A percentile compares a stretch with the other conserved stretches of the same genome.
phyloP scores from a whole-genome alignment of 495 filamentous ascomycete species.

The Aspergillus sclerotioniger region DNA sequence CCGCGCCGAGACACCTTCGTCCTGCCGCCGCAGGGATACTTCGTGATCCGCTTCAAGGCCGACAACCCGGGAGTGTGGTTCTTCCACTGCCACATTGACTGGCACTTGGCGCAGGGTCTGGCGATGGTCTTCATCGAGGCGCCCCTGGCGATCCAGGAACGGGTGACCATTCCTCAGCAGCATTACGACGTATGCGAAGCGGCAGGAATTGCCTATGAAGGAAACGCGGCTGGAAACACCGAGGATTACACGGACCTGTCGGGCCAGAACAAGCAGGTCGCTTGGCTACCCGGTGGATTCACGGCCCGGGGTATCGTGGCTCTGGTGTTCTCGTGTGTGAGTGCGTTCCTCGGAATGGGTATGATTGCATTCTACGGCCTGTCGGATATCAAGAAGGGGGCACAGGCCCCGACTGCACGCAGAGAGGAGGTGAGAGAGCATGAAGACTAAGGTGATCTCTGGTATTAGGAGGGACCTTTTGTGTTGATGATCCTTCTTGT shows the following conservation, averaged over 20 bases:
- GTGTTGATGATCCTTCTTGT: too few species aligned
- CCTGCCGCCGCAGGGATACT: constrained; percentile 52
- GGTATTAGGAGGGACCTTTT: too few species aligned
- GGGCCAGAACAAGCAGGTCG: constrained; percentile 57
- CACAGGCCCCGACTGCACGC: too few species aligned
- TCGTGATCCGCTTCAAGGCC: constrained; percentile 67
- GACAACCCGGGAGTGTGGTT: constrained; percentile 64
- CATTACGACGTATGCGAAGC: constrained; percentile 59
- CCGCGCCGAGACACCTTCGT: constrained; percentile 58
- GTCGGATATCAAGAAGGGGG: constrained; percentile 18
- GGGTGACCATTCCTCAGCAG: constrained; percentile 50
- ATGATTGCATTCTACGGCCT: constrained; percentile 68
- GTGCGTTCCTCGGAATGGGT: constrained; percentile 64
- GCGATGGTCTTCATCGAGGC: constrained; percentile 49
- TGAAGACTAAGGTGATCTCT: too few species aligned
- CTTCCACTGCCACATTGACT: constrained; percentile 68
- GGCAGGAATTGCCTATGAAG: constrained; percentile 44
- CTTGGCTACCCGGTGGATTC: constrained; percentile 65
- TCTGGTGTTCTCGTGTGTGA: constrained; percentile 63
- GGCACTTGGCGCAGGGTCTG: constrained; percentile 54
- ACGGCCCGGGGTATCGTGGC: constrained; percentile 70
- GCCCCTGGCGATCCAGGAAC: constrained; percentile 27
- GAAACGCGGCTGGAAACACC: constrained; percentile 72
- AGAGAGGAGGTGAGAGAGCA: too few species aligned
- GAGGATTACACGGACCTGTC: constrained; percentile 59